phyloP scores from a whole-genome alignment of 2,329 filamentous ascomycete species.

The Chaetomium strumarium region DNA sequence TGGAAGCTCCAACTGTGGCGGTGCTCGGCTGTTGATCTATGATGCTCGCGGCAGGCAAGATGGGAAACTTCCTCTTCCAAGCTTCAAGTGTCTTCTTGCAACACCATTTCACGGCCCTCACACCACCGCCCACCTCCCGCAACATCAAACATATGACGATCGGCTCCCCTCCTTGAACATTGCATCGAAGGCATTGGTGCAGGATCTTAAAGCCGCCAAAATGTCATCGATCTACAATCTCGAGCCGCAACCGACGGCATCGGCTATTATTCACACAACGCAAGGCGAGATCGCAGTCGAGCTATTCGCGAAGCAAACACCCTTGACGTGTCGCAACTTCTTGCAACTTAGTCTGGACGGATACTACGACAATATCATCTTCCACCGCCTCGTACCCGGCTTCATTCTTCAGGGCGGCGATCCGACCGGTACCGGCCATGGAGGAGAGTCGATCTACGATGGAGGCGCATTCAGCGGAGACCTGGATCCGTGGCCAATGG shows the following conservation, averaged over 20 bases:
- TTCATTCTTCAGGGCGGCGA: conserved; percentile 96
- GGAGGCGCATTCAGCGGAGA: conserved; percentile 69
- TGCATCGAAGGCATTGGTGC: neutral
- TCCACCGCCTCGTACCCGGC: conserved; percentile 85
- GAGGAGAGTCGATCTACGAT: conserved; percentile 88
- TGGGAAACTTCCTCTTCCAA: neutral
- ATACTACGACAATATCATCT: conserved; percentile 90
- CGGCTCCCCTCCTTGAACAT: neutral
- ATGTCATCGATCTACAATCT: conserved; percentile 94
- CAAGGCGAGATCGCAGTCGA: conserved; percentile 84
- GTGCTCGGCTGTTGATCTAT: neutral
- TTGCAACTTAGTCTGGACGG: conserved; percentile 90
- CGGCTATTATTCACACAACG: conserved; percentile 84
- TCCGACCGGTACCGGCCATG: conserved; percentile 84
- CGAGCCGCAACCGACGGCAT: conserved; percentile 89
- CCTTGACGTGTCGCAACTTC: conserved; percentile 89
- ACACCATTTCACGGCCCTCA: neutral
- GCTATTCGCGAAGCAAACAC: conserved; percentile 91
- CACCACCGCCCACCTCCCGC: neutral
- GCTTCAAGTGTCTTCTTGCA: neutral
- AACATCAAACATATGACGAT: neutral
- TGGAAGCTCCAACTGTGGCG: neutral
- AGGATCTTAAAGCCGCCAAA: conserved; percentile 2
- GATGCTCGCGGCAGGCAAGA: neutral
- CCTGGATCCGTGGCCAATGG: conserved; percentile 66